Conservation (phyloP, 768 basidiomycete genomes). For the Boletellus sp. region DNA sequence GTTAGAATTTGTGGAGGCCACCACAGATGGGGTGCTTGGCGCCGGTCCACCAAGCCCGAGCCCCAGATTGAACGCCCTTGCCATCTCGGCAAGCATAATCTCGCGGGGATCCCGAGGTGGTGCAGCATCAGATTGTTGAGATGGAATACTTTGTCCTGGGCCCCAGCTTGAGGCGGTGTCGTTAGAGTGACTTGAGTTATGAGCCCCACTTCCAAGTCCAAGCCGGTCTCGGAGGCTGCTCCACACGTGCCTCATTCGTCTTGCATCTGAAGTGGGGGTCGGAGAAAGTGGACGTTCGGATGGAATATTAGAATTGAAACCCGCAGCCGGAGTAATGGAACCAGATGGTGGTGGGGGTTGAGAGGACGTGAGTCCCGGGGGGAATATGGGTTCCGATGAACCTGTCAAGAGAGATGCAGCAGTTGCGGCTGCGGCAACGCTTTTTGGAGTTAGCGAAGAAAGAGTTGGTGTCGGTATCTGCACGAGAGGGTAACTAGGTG, state of each 20-base stretch:
- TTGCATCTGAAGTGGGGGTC: constrained; percentile 38
- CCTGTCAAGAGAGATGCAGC: constrained; percentile 81
- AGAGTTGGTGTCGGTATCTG: background rate
- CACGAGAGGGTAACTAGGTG: background rate
- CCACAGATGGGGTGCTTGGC: constrained; percentile 1
- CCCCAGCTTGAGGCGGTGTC: constrained; percentile 5
- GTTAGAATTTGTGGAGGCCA: constrained; percentile 5
- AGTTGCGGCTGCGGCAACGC: constrained; percentile 90
- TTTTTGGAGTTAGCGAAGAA: constrained; percentile 23
- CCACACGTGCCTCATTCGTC: constrained; percentile 63
- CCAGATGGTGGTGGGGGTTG: constrained; percentile 12
- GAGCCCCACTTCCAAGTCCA: constrained; percentile 40
- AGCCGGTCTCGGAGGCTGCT: constrained; percentile 64
- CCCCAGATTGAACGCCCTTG: constrained; percentile 72
- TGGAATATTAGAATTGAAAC: constrained; percentile 13
- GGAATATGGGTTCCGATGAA: constrained; percentile 60
- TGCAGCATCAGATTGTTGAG: constrained; percentile 9
- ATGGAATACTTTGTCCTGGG: constrained; percentile 5
- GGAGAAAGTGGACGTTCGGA: constrained; percentile 37
- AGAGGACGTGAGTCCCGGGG: constrained; percentile 49
- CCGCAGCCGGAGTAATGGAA: constrained; percentile 10
- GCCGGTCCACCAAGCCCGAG: constrained; percentile 43
- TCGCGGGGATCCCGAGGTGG: constrained; percentile 52
- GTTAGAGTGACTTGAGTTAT: constrained; percentile 11
- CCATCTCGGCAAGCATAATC: constrained; percentile 77